Evolutionary conservation across 2,329 filamentous ascomycete species (phyloP), one percentile per base, ranked within the genome.

Genomic region (Apiospora marii): DNA sequence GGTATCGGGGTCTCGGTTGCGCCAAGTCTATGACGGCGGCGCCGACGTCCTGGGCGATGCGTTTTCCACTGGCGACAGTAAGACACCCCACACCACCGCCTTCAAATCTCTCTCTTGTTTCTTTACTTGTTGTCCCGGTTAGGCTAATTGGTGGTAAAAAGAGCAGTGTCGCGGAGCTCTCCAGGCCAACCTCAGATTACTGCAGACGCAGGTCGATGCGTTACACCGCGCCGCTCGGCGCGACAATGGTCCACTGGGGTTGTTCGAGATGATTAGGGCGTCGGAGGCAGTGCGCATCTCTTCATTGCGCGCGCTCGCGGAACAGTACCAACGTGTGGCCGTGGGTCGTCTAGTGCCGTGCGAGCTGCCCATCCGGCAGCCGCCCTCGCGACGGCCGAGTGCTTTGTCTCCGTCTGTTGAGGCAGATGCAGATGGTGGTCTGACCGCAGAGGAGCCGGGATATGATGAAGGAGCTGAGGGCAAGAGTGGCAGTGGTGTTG

Each of bases 1-100:
- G 67, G 75, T 80, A 13, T 83, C 83, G 27, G 75, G 74, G 13
- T 73, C 72, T 6, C 78, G 75, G 61, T 77, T 83, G 71, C 76
- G 78, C 51, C 80, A 83, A 14, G 78, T 79, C 1, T 84, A 81
- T 70, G 77, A 79, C 22, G 76, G 77, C 27, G 82, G 80, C 13
- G 78, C 76, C 3, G 78, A 80, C 24, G 76, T 83, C 2, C 76
- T 84, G 30, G 83, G 84, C 0, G 71, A 78, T 6, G 78, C 79
- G 3, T 85, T 82, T 69, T 75, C 77, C 1, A 73, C 72, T 0
- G 84, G 84, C 49, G 82, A 85, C 69, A 76, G 82, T 84, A 74
- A 72, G 78, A 74, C 37, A 30, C 4, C 14, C 19, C 51, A 37
- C 7, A 37, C 37, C 37, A 37, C 24, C 30, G 8, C 34, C 51